phyloP scores from a whole-genome alignment of 768 basidiomycete genomes.

The Russula dissimulans region DNA sequence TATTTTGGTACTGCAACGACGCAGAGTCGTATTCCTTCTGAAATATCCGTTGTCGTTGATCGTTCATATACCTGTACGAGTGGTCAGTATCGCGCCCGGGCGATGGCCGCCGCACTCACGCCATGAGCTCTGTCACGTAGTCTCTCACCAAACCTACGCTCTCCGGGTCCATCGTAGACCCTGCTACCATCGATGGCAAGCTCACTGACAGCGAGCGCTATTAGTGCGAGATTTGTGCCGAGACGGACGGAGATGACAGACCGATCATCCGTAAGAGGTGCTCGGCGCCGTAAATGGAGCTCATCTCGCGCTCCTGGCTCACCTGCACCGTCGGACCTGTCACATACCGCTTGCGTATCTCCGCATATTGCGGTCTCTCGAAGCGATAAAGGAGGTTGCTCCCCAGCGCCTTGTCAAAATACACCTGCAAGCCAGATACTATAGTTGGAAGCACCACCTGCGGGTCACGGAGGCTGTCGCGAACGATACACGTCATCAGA shows the following conservation, averaged over 20 bases:
- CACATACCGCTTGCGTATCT: conserved; percentile 61
- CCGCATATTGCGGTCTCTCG: conserved; percentile 88
- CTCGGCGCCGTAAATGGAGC: conserved; percentile 86
- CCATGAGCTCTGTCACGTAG: conserved; percentile 81
- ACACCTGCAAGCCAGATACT: conserved; percentile 73
- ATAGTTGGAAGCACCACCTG: conserved; percentile 67
- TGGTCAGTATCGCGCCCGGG: neutral
- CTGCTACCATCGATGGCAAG: conserved; percentile 82
- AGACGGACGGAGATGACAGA: conserved; percentile 31
- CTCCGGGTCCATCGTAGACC: conserved; percentile 85
- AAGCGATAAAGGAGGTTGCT: conserved; percentile 89
- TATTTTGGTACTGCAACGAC: conserved; percentile 18
- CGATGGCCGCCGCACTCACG: conserved; percentile 37
- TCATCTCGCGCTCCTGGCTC: conserved; percentile 76
- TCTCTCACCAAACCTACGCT: conserved; percentile 76
- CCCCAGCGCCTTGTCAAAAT: conserved; percentile 89
- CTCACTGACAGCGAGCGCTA: conserved; percentile 47
- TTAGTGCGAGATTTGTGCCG: neutral
- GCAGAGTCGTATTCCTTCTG: conserved; percentile 20
- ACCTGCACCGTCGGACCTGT: conserved; percentile 64
- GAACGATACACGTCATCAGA: neutral
- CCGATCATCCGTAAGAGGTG: conserved; percentile 89
- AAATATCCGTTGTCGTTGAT: conserved; percentile 16
- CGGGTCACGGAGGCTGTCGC: conserved; percentile 55
- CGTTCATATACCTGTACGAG: conserved; percentile 11